Conservation (phyloP, 306 rosid genomes). For the cucumber (Cucumis sativus) region Cucumber_9930_V3 NC_026657.2:14854501-14855000, state of each 20-base stretch:
- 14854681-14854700: not conserved
- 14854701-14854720: not conserved
- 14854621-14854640: not conserved
- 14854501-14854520: not conserved
- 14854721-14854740: too few relatives aligned
- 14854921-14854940: not conserved
- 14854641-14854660: not conserved
- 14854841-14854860: too few relatives aligned
- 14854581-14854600: not conserved
- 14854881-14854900: too few relatives aligned
- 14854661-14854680: not conserved
- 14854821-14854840: too few relatives aligned
- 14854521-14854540: not conserved
- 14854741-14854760: too few relatives aligned
- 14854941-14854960: not conserved
- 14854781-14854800: too few relatives aligned
- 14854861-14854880: too few relatives aligned
- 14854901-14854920: too few relatives aligned
- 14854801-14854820: too few relatives aligned
- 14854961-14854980: not conserved
- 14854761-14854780: too few relatives aligned
- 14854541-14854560: not conserved
- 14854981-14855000: not conserved
- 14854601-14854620: not conserved
- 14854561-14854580: not conserved